Base-by-base conservation (phyloP, 164 flowering plant species). In the Piper longum region DNA sequence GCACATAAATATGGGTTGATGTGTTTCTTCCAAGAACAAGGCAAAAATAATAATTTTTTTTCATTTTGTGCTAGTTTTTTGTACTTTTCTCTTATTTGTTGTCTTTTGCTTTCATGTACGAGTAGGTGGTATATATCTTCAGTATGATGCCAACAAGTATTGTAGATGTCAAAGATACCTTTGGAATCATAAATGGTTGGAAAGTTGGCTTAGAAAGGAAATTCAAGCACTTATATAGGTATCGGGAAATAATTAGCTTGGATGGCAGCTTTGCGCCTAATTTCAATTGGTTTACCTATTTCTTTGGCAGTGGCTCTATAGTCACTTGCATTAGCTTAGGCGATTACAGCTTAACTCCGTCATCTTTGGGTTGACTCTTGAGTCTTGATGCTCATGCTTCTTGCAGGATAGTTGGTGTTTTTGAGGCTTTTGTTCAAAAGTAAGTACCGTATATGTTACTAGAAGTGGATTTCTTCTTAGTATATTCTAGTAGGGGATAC, bases 201-300 rank as follows among this genome's bases (percentile, higher is more conserved):
- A 80, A 16, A 45, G 36, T 62, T 91, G 98, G 96, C 65, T 86
- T 80, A 84, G 65, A 69, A 81, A 96, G 72, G 98, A 91, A 75
- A 64, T 88, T 68, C 96, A 91, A 70, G 88, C 96, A 71, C 71
- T 91, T 26, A 70, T 75, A 71, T 91, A 81, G 96, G 98, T 66
- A 43, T 14, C 14, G 2, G 36, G 36, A 26, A 26, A 26, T 26
- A 26, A 26, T 26, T 26, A 26, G 36, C 36, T 26, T 26, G 36
- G 36, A 26, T 26, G 36, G 36, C 12, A 12, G 9, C 52, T 48
- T 48, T 48, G 7, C 14, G 52, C 52, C 14, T 48, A 48, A 48
- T 48, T 5, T 12, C 52, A 48, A 9, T 8, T 48, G 14, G 52
- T 39, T 5, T 39, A 51, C 16, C 14, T n/a, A 2, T 16, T 52